Percentiles rank a stretch among this genome's conserved stretches.
Evolutionary conservation across 164 flowering plant genomes (phyloP).

Genomic region (Liquidambar formosana): DNA sequence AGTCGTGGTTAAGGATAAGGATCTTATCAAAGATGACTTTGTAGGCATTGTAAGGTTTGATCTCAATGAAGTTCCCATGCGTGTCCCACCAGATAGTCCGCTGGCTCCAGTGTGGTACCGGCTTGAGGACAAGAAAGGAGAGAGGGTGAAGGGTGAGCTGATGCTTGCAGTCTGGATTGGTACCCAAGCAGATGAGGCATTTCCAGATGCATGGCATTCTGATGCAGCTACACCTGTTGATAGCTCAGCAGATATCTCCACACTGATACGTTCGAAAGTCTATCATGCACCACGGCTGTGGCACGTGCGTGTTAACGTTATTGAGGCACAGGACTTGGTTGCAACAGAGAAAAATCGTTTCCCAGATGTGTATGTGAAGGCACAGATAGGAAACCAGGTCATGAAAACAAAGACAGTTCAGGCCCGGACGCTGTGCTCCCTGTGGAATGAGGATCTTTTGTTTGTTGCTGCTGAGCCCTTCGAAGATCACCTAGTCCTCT

Average conservation of each 20-base stretch:
- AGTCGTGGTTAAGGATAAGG: conserved; percentile 84
- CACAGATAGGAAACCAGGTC: background rate
- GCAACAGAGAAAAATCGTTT: background rate
- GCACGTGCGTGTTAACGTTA: background rate
- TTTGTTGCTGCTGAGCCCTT: background rate
- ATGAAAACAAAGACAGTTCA: background rate
- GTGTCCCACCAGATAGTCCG: conserved; percentile 97
- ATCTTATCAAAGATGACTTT: conserved; percentile 80
- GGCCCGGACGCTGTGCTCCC: background rate
- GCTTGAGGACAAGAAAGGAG: conserved; percentile 75
- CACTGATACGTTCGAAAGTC: conserved; percentile 15
- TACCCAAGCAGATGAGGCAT: conserved; percentile 93
- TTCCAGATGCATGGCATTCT: conserved; percentile 93
- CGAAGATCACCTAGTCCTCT: background rate
- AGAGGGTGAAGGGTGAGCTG: conserved; percentile 75
- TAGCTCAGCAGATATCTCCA: conserved; percentile 44
- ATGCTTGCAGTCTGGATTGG: conserved; percentile 99
- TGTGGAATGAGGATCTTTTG: background rate
- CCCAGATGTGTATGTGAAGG: background rate
- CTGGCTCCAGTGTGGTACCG: conserved; percentile 93
- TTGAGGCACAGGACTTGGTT: background rate
- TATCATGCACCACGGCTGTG: background rate
- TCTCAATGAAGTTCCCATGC: conserved; percentile 75
- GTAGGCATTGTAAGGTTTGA: conserved; percentile 82
- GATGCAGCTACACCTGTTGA: conserved; percentile 74